Evolutionary conservation across 306 rosid genomes (phyloP).

Genomic region (Cicer yamashitae): DNA sequence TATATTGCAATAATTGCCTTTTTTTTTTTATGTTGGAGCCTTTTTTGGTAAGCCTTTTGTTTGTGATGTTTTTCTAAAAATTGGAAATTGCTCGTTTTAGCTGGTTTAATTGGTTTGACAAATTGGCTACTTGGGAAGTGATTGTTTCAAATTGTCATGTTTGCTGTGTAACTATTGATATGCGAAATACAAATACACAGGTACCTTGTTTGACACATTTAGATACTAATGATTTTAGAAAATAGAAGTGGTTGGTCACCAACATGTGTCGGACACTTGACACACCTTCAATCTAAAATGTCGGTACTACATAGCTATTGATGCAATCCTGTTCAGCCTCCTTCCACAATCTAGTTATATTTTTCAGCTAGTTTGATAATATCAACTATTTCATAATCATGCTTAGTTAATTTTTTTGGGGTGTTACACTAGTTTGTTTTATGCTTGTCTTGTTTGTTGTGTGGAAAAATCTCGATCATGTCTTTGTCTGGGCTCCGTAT

Average conservation of each 20-base stretch:
- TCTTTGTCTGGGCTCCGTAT: conserved; percentile 3
- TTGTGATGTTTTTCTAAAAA: not conserved
- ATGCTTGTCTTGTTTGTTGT: conserved; percentile 1
- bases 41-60: conserved; percentile 16
- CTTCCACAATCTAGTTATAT: not conserved
- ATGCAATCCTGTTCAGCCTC: conserved; percentile 18
- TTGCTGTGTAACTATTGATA: conserved; percentile 4
- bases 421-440: not conserved
- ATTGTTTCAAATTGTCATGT: not conserved
- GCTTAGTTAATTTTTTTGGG: not conserved
- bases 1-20: not conserved
- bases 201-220: too few species aligned
- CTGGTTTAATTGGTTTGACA: not conserved
- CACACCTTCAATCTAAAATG: too few species aligned
- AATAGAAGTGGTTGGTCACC: too few species aligned
- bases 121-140: conserved; percentile 4
- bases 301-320: not conserved
- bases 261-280: too few species aligned
- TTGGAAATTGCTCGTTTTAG: conserved; percentile 10
- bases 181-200: too few species aligned
- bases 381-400: conserved; percentile 18
- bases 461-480: conserved; percentile 1
- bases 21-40: not conserved
- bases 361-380: conserved; percentile 30
- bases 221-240: too few species aligned